Base-by-base conservation (phyloP, 208 protist species). In the Trypanosomatidae sp. region DNA sequence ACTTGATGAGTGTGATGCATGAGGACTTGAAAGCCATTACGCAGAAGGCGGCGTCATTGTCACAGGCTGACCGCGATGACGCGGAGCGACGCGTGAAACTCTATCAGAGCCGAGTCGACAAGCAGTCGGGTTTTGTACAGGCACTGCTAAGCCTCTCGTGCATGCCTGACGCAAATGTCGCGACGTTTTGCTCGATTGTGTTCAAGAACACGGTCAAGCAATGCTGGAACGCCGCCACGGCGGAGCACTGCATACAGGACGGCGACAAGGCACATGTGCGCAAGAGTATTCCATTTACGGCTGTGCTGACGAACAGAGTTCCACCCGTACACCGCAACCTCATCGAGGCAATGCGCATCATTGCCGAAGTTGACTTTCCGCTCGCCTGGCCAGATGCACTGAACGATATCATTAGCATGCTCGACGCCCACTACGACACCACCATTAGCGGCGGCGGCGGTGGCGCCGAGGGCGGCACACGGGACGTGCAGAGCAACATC, bases 341-440 rank as follows among this genome's bases (percentile, higher is more conserved):
- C n/a, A 70, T 78, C 0, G 93, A 92, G 44, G 66, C 89, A 20
- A 72, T 97, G 33, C 52, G 76, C 25, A 57, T 94, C 22, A 96
- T 97, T 41, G 74, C 82, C 6, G 48, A 81, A 23, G 44, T 70
- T 13, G 95, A 98, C 61, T 98, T 98, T 47, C 95, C 95, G 11
- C 40, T 48, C 2, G 21, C 43, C 20, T 98, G 95, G 94, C 64
- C 75, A 3, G 53, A 71, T 44, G 70, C 95, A 3, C 52, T 98
- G 25, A 40, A 62, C 2, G 42, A 86, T 15, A 75, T 97, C 38
- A 48, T 66, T 3, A 46, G 76, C 20, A 56, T 66, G 15, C 52
- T 88, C 13, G 28, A 50, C 21, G 25, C 23, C 2, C 15, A n/a
- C 6, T n/a, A 48, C 7, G 20, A 4, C 7, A 53, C 41, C 21